Evolutionary conservation across 202 grass and related monocot species (phyloP).

Genomic region (Dendrocalamus latiflorus): DNA sequence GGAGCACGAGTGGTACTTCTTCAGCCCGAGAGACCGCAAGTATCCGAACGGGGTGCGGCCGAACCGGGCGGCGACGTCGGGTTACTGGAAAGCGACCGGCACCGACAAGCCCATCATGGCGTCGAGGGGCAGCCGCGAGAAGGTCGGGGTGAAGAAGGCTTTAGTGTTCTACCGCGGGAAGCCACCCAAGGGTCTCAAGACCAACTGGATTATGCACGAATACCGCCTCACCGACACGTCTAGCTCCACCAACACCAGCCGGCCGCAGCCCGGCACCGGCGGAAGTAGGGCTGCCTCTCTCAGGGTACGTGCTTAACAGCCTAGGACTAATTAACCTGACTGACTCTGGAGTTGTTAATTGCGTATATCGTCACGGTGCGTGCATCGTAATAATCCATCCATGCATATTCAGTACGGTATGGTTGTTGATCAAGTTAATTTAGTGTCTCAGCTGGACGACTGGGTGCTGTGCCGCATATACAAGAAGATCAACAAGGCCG

Average conservation of each 20-base stretch:
- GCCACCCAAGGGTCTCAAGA: conserved; percentile 90
- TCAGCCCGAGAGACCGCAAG: conserved; percentile 90
- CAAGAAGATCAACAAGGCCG: conserved; percentile 74
- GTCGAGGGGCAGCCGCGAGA: conserved; percentile 37
- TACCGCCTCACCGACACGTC: conserved; percentile 59
- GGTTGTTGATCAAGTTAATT: conserved; percentile 32
- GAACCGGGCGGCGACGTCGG: conserved; percentile 79
- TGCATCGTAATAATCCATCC: background rate
- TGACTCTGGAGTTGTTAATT: background rate
- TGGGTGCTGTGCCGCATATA: conserved; percentile 98
- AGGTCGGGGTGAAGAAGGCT: conserved; percentile 90
- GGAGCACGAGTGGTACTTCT: conserved; percentile 96
- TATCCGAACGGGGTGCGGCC: conserved; percentile 86
- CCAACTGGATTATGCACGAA: conserved; percentile 99
- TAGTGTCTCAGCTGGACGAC: conserved; percentile 71
- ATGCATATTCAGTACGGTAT: background rate
- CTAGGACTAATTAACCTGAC: background rate
- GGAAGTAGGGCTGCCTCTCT: conserved; percentile 49
- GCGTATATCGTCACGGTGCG: background rate
- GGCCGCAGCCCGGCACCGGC: conserved; percentile 2
- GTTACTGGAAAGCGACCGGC: conserved; percentile 90
- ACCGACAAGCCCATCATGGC: conserved; percentile 77
- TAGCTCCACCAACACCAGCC: background rate
- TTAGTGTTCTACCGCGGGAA: conserved; percentile 93
- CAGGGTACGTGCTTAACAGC: conserved; percentile 48